Base-by-base conservation (phyloP, 192 early-diverging fungal species). In the Phlyctochytrium planicorne region DNA sequence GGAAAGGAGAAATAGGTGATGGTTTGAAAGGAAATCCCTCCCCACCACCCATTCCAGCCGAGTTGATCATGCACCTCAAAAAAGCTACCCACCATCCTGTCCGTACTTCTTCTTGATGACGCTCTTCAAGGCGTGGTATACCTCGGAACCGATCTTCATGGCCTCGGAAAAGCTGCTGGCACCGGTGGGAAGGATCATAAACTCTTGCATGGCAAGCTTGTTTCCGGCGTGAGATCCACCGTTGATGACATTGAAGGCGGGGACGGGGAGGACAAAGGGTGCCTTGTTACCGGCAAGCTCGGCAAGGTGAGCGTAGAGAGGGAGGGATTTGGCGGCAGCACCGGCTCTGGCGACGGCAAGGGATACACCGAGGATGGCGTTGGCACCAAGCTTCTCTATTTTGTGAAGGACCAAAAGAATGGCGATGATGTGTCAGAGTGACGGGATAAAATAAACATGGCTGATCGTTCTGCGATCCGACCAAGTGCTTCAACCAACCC, bases 121-220 rank as follows among this genome's bases (percentile, higher is more conserved):
- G n/a, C 71, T 74, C 88, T 98, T 97, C 55, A 98, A 83, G 71
- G 84, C 65, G 85, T 97, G 95, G 90, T 97, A 98, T 69, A 96
- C 94, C 81, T 98, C 96, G 47, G 91, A 90, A 60, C 96, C 96
- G 52, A 97, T 97, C 85, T 90, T 88, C 93, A 98, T 94, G 69
- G 96, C 96, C 80, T 98, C 94, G 35, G 90, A 77, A 82, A 97
- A 98, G 32, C 90, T 90, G 40, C 79, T 60, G 32, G 96, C 96
- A 68, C 96, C 96, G 53, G 93, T 95, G 63, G 96, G 96, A 75
- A 97, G 80, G 69, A 98, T 98, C 97, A 98, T 98, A 84, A 98
- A 98, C 82, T 98, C 97, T 80, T 98, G 97, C 94, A 98, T 96
- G 70, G 97, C 97, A 65, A 98, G 89, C 85, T 96, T 97, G 91